Base-by-base conservation (phyloP, 371 early-diverging fungal species). In the Mycotypha africana region DNA sequence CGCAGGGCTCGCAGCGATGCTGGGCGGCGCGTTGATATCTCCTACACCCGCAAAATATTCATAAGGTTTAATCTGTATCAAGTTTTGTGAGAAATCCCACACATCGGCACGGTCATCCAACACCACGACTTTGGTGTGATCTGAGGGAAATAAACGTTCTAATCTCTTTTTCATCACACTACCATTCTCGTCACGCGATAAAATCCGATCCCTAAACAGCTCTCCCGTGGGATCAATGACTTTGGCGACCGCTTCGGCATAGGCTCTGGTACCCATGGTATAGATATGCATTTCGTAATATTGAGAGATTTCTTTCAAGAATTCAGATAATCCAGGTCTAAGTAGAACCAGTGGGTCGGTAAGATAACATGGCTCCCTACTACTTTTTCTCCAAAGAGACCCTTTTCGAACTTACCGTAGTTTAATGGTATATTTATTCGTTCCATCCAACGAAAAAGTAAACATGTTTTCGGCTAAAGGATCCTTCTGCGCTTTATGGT, bases 71-170 rank as follows among this genome's bases (percentile, higher is more conserved):
- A 97, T 89, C 47, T 86, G 81, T 37, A 97, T 85, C 28, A 98
- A 58, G 61, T 94, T 92, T 4, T 84, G 89, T 6, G 93, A 84
- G 78, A 86, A 88, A 23, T 82, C 74, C 99, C 99, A 99, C 0
- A 99, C 93, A 62, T 99, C 99, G 0, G 86, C 88, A 17, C 99
- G 83, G 67, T 99, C 99, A 65, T 99, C 99, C n/a, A 99, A 66
- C 17, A 95, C 89, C 2, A 98, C 89, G 0, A 98, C 99, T 91
- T 97, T 98, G 25, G 89, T 90, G 17, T 85, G 84, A 57, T 97
- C 93, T 49, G 86, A 86, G 7, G 98, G 97, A 53, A 99, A 98
- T 22, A 99, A 74, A 16, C 99, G 75, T 38, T 86, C 70, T 15
- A 99, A 78, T 19, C 74, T 79, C 70, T 99, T 99, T 33, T 77